A percentile compares a stretch with the other conserved stretches of the same genome.
These are phyloP conservation scores for Hirsutella minnesotensis DNA, from an alignment of 2,329 filamentous ascomycete species.

Conservation along the genomic window DNA sequence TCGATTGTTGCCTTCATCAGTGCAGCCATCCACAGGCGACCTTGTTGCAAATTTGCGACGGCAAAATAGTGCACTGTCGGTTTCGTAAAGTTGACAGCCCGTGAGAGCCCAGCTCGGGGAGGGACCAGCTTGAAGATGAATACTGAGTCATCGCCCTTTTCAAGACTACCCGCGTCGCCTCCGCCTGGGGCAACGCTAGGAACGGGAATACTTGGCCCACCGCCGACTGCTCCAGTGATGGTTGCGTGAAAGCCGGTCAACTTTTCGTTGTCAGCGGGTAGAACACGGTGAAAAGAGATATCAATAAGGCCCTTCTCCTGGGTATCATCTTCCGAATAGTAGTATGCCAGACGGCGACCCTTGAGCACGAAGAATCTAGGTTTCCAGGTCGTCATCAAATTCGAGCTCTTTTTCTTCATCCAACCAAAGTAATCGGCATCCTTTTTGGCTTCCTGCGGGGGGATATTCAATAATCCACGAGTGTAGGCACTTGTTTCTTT, in stretches of 20 bases:
- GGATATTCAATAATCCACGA: constrained; percentile 69
- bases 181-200: constrained; percentile 45
- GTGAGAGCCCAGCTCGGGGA: constrained; percentile 73
- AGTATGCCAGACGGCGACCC: constrained; percentile 84
- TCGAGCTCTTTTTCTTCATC: constrained; percentile 99
- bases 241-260: constrained; percentile 86
- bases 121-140: constrained; percentile 99
- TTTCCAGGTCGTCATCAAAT: constrained; percentile 96
- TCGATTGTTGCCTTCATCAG: constrained; percentile 99
- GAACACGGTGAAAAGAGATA: constrained; percentile 93
- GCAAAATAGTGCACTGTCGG: constrained; percentile 97
- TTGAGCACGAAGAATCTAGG: constrained; percentile 90
- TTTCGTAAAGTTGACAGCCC: constrained; percentile 94
- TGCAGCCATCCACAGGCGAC: constrained; percentile 94
- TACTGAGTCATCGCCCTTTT: constrained; percentile 55
- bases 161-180: constrained; percentile 21
- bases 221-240: constrained; percentile 66
- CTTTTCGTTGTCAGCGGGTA: constrained; percentile 83
- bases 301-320: constrained; percentile 95
- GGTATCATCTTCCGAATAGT: constrained; percentile 85
- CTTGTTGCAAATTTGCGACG: constrained; percentile 78
- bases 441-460: constrained; percentile 71
- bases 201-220: constrained; percentile 25
- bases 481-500: constrained; percentile 93
- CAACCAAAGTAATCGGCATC: constrained; percentile 90